Evolutionary conservation across 768 basidiomycete species (phyloP), one percentile per base, ranked within the genome.

Genomic region (Hericium erinaceus): DNA sequence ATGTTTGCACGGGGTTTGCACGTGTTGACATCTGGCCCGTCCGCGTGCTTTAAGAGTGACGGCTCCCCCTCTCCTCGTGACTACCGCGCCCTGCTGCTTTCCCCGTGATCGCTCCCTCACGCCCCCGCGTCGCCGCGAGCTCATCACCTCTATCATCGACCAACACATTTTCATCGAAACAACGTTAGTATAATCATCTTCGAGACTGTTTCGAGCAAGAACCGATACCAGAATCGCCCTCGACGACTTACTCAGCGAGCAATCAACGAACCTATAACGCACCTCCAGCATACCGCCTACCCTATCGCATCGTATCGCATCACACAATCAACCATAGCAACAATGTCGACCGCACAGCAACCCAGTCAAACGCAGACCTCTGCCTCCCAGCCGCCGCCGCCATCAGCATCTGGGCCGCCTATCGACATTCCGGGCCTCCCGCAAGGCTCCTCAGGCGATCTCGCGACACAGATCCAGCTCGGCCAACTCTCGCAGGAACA

Each of bases 1-100:
- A 52, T 50, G 56, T 62, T 62, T 62, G 61, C 61, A 62, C 61
- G 55, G 61, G 61, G 61, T 62, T 61, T 59, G 61, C 61, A 62
- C 61, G 61, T 62, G 61, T 61, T 46, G 54, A 55, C 54, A 55
- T 57, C 60, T 46, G n/a, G n/a, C 44, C 44, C 44, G 44, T n/a
- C 44, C 44, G 44, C 44, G 44, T 46, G 44, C 44, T 46, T 46
- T 46, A 51, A 51, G 22, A 26, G 49, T 51, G 60, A 63, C 61
- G 57, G 40, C 22, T 20, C 55, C 55, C 55, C 62, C 56, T 62
- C 38, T 22, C 61, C 61, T 50, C 61, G 62, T 63, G 61, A 63
- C 62, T 55, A 56, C 16, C 49, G 49, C 41, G 40, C 44, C 24
- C 26, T 38, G 26, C 40, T 18, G 55, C 33, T 33, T 10, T 33